These are phyloP conservation scores for Teunomyces cretensis DNA, from an alignment of 805 yeast genomes.

Conservation along the genomic window DNA sequence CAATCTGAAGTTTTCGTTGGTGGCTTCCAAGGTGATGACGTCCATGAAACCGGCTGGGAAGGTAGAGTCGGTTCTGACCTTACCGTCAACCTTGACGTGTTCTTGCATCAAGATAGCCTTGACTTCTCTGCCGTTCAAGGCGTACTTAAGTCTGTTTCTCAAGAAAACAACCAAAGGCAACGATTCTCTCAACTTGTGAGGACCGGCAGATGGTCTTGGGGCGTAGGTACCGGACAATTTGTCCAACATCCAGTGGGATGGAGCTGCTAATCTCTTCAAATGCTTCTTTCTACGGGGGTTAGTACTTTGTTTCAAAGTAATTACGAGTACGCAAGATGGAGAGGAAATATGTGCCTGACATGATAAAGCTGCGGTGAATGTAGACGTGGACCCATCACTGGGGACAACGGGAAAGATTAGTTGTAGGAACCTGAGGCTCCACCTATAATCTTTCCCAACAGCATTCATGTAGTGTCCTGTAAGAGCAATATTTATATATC, in stretches of 20 bases:
- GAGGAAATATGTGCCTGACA: neutral
- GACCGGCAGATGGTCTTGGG: constrained; percentile 99
- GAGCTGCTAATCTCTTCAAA: constrained; percentile 99
- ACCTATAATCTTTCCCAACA: neutral
- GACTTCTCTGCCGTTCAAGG: constrained; percentile 35
- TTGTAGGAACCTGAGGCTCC: neutral
- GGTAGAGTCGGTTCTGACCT: constrained; percentile 98
- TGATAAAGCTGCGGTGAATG: neutral
- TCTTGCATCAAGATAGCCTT: constrained; percentile 34
- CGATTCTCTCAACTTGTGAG: constrained; percentile 64
- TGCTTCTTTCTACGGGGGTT: constrained; percentile 81
- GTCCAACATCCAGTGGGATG: constrained; percentile 99
- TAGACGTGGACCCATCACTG: neutral
- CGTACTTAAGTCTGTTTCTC: constrained; percentile 36
- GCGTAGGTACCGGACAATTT: constrained; percentile 99
- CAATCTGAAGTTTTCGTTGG: constrained; percentile 99
- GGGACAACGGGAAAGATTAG: too few relatives aligned
- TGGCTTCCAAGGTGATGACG: constrained; percentile 94
- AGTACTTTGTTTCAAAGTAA: constrained; percentile 15
- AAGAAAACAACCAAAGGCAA: constrained; percentile 32
- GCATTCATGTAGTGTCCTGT: neutral
- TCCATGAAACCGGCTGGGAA: constrained; percentile 99
- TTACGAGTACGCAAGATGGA: constrained; percentile 4
- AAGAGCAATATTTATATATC: neutral
- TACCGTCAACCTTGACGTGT: constrained; percentile 78